These are phyloP conservation scores for Venturia nashicola DNA, from an alignment of 2,329 filamentous ascomycete species.

Conservation along the genomic window DNA sequence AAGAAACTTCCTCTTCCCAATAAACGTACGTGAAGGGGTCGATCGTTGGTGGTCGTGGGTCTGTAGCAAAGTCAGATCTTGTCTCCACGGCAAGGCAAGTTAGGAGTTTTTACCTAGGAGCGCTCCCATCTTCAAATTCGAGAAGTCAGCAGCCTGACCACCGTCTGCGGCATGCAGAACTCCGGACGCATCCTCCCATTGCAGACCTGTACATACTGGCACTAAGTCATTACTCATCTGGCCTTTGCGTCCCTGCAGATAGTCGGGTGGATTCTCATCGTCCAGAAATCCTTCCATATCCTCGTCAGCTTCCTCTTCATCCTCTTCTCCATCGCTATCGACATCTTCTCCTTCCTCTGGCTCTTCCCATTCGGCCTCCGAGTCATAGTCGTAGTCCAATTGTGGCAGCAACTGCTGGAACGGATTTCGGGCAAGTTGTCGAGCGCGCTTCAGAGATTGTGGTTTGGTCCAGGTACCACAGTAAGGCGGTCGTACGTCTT, in stretches of 20 bases:
- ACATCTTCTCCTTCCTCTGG: conserved; percentile 60
- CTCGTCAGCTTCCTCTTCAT: conserved; percentile 57
- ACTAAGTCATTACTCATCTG: conserved; percentile 55
- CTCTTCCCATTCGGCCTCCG: conserved; percentile 74
- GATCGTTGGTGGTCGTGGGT: conserved; percentile 46
- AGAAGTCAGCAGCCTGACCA: conserved; percentile 32
- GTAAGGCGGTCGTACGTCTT: conserved; percentile 55
- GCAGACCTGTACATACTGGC: conserved; percentile 67
- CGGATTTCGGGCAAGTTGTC: conserved; percentile 41
- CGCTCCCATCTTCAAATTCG: conserved; percentile 61
- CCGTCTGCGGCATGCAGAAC: conserved; percentile 32
- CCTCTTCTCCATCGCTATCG: conserved; percentile 51
- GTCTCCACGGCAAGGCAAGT: not conserved
- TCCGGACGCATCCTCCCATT: conserved; percentile 55
- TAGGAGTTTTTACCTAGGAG: conserved; percentile 49
- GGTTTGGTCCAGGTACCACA: conserved; percentile 58
- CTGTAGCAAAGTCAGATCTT: conserved; percentile 15
- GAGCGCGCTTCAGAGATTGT: conserved; percentile 31
- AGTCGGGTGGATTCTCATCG: conserved; percentile 57
- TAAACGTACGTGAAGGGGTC: conserved; percentile 77
- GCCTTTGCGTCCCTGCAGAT: conserved; percentile 37
- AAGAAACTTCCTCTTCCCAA: conserved; percentile 43
- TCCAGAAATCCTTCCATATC: conserved; percentile 88
- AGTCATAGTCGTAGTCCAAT: conserved; percentile 73
- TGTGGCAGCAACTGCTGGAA: conserved; percentile 44